phyloP scores from a whole-genome alignment of 768 basidiomycete genomes.

The Panellus pusillus region DNA sequence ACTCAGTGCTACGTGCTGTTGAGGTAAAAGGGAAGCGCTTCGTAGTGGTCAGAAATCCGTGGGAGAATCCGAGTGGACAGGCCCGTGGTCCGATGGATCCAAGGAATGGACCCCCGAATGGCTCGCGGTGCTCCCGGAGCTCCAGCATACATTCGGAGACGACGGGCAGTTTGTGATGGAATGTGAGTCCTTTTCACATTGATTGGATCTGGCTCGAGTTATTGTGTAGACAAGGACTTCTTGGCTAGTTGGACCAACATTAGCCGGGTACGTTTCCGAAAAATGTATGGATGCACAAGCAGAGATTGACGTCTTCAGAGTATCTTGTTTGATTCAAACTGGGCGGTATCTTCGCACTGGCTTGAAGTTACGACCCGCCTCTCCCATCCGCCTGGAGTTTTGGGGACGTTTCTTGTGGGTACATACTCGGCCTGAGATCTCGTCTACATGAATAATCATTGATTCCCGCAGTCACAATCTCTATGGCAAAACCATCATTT shows the following conservation, averaged over 20 bases:
- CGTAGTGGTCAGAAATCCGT: slow-evolving; percentile 53
- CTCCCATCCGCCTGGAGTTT: slow-evolving; percentile 39
- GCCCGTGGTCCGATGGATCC: slow-evolving; percentile 55
- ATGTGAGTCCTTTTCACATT: slow-evolving; percentile 29
- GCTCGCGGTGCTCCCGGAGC: slow-evolving; percentile 40
- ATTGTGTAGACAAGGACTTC: slow-evolving; percentile 44
- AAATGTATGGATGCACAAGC: background rate
- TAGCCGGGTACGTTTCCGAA: slow-evolving; percentile 30
- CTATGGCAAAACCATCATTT: slow-evolving; percentile 34
- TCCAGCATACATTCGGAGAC: slow-evolving; percentile 50
- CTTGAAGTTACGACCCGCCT: slow-evolving; percentile 38
- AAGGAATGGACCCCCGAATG: slow-evolving; percentile 59
- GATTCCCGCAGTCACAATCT: slow-evolving; percentile 41
- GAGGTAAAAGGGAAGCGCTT: slow-evolving; percentile 52
- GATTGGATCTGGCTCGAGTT: background rate
- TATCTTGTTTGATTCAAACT: slow-evolving; percentile 47
- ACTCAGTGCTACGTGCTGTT: slow-evolving; percentile 49
- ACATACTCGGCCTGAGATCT: background rate
- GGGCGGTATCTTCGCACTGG: slow-evolving; percentile 55
- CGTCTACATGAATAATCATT: background rate
- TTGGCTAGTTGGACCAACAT: slow-evolving; percentile 46
- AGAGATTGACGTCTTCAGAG: slow-evolving; percentile 23
- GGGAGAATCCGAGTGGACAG: slow-evolving; percentile 51
- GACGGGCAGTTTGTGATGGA: slow-evolving; percentile 62
- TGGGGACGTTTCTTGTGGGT: slow-evolving; percentile 49